phyloP scores from a whole-genome alignment of 441 rosid genomes.

The Pelargonium myrrhifolium region DNA sequence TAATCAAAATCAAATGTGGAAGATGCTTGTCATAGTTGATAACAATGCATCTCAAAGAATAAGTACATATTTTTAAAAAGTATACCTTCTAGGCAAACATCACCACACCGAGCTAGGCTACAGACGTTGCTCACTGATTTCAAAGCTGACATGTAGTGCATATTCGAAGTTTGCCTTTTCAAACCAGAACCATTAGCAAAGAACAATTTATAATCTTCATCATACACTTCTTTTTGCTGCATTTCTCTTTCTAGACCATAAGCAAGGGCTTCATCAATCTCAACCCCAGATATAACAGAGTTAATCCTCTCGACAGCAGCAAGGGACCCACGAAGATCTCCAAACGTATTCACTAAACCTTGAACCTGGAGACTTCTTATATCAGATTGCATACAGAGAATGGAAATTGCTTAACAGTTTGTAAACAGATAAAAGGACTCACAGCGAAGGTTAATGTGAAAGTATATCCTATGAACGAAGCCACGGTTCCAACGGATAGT shows the following conservation, averaged over 20 bases:
- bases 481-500: slow-evolving; percentile 78
- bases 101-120: slow-evolving; percentile 67
- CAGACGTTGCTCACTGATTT: slow-evolving; percentile 49
- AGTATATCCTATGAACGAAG: slow-evolving; percentile 91
- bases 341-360: slow-evolving; percentile 89
- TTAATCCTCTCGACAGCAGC: slow-evolving; percentile 89
- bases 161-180: slow-evolving; percentile 30
- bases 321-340: slow-evolving; percentile 81
- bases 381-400: slow-evolving; percentile 16
- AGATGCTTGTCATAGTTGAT: background rate
- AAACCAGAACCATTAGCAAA: slow-evolving; percentile 40
- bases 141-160: slow-evolving; percentile 63
- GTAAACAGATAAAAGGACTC: slow-evolving; percentile 33
- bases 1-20: slow-evolving; percentile 6
- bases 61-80: slow-evolving; percentile 8
- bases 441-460: slow-evolving; percentile 88
- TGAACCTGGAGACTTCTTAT: slow-evolving; percentile 52
- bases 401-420: slow-evolving; percentile 10
- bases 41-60: slow-evolving; percentile 15
- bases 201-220: slow-evolving; percentile 52
- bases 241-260: slow-evolving; percentile 80
- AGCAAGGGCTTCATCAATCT: slow-evolving; percentile 84
- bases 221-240: slow-evolving; percentile 38
- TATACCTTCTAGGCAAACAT: slow-evolving; percentile 73
- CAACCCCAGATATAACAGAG: slow-evolving; percentile 62